Conservation (phyloP, 2,329 filamentous ascomycete genomes). For the Epicoccum nigrum region DNA sequence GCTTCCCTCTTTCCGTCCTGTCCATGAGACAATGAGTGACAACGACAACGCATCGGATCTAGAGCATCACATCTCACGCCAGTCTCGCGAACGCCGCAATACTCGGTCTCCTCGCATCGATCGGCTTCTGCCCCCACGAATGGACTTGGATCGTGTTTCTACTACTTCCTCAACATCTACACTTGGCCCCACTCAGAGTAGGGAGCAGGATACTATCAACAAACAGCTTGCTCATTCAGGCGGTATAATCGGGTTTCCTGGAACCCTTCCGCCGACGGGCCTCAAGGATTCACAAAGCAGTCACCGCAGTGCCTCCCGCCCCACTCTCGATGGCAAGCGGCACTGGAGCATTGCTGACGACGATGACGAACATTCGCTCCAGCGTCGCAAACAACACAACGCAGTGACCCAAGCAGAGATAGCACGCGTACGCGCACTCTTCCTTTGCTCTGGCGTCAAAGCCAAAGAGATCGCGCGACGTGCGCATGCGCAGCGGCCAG, state of each 20-base stretch:
- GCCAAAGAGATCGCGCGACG: conserved; percentile 78
- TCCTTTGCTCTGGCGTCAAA: conserved; percentile 87
- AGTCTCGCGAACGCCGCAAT: conserved; percentile 45
- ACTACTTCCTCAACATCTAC: conserved; percentile 27
- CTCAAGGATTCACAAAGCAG: conserved; percentile 29
- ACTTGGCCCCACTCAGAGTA: conserved; percentile 30
- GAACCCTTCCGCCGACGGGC: conserved; percentile 37
- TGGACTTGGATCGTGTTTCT: conserved; percentile 51
- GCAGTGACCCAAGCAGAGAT: conserved; percentile 69
- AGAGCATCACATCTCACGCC: conserved; percentile 51
- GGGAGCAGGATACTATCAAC: conserved; percentile 37
- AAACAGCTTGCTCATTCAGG: conserved; percentile 42
- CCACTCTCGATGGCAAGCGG: conserved; percentile 51
- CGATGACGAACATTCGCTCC: conserved; percentile 42
- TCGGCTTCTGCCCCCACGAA: conserved; percentile 56
- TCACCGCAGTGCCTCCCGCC: conserved; percentile 40
- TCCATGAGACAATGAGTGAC: conserved; percentile 38
- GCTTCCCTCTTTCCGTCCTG: conserved; percentile 43
- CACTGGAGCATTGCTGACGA: conserved; percentile 65
- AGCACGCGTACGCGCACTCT: conserved; percentile 75
- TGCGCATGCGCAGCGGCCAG: conserved; percentile 56
- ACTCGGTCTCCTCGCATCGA: conserved; percentile 53
- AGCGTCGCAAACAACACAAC: conserved; percentile 33
- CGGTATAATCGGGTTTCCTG: conserved; percentile 24
- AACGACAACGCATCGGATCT: conserved; percentile 28